Evolutionary conservation across 257 asterid genomes (phyloP).

Genomic region (Cynanchum wilfordii): DNA sequence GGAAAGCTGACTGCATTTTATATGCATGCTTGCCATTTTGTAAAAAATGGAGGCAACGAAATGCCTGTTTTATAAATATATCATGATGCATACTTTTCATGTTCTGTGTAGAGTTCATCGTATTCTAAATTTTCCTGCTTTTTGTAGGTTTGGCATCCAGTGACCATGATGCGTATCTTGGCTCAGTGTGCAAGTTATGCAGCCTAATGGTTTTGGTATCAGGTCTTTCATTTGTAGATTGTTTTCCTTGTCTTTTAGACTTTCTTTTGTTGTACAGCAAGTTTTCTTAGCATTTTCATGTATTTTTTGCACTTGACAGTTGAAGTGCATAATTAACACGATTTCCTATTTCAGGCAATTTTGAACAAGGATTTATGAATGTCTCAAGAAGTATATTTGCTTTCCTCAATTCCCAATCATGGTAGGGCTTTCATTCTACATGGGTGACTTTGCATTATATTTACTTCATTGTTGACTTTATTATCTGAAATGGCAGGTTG

Average conservation of each 20-base stretch:
- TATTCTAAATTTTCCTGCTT: constrained; percentile 22
- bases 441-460: constrained; percentile 13
- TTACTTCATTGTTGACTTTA: constrained; percentile 21
- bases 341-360: constrained; percentile 38
- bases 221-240: constrained; percentile 34
- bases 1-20: not conserved
- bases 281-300: not conserved
- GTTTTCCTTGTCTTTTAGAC: not conserved
- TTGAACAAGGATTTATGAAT: constrained; percentile 44
- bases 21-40: not conserved
- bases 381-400: constrained; percentile 44
- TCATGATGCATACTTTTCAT: no score
- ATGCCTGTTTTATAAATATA: not conserved
- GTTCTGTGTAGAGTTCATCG: not conserved
- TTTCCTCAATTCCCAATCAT: constrained; percentile 54
- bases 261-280: no score
- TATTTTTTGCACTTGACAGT: not conserved
- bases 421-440: constrained; percentile 39
- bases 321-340: not conserved
- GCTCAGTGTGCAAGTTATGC: constrained; percentile 65
- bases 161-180: constrained; percentile 41
- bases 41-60: not conserved
- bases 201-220: constrained; percentile 65
- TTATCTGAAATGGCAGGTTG: constrained; percentile 45
- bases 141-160: constrained; percentile 42